Evolutionary conservation across 257 asterid genomes (phyloP), one percentile per base, ranked within the genome.

Genomic region (Plectranthus barbatus): DNA sequence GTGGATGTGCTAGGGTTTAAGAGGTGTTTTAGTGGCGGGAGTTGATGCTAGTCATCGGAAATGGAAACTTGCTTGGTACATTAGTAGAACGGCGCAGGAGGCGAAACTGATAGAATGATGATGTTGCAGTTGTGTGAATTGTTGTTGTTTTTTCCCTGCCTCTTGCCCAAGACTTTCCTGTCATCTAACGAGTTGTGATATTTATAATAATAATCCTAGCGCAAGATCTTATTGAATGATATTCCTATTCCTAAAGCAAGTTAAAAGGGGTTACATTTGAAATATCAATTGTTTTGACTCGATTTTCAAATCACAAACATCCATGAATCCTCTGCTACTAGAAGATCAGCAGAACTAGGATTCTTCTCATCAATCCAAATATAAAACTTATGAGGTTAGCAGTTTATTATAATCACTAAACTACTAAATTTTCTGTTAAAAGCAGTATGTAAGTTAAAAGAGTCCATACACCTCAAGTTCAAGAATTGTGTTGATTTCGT

Each of bases 1-100:
- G 20, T 21, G 51, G 60, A 54, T 24, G 48, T 54, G 10, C 49
- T 58, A 68, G 74, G 70, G 74, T 56, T 75, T 58, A 49, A 12
- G 57, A 42, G 19, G 65, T 54, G 33, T 21, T 18, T 66, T 41
- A 17, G 40, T 31, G 37, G 21, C n/a, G 14, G 18, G 26, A 24
- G 36, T 44, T 53, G 4, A 13, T 42, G 20, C 36, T 51, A 15
- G 53, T 58, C 29, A 1, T 49, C n/a, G 31, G 15, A 23, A 31
- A 33, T 7, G 31, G 21, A 23, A 31, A 33, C 14, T 0, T 14
- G 19, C 15, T 55, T 34, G 5, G 26, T 56, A 31, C 9, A 29
- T 5, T 19, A 11, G 13, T 57, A 39, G 19, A 39, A 19, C 48
- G 12, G 49, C n/a, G 49, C 19, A 10, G 49, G 65, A 37, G 56